These are phyloP conservation scores for Sporothrix sp. DNA, from an alignment of 2,329 filamentous ascomycete species.

Conservation along the genomic window DNA sequence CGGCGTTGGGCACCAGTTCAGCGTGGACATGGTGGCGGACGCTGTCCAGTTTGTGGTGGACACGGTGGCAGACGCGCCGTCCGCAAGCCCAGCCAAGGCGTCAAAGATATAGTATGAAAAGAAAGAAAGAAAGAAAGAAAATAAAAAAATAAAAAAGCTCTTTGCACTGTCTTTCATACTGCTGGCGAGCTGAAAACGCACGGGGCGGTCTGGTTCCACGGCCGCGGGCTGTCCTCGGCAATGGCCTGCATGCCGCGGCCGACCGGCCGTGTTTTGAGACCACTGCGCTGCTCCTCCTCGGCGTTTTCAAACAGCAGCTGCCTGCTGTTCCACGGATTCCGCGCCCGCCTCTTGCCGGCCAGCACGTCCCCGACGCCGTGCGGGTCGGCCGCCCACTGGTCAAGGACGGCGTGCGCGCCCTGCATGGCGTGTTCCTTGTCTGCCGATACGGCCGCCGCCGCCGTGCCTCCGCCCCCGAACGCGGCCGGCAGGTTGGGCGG, in stretches of 20 bases:
- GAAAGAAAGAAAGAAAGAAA: background rate
- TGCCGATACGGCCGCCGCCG: background rate
- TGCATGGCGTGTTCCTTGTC: constrained; percentile 32
- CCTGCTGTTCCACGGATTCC: constrained; percentile 39
- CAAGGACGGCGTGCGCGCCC: constrained; percentile 34
- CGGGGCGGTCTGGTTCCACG: constrained; percentile 35
- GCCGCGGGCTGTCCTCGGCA: constrained; percentile 28
- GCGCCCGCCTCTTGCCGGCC: constrained; percentile 36
- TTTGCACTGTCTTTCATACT: background rate
- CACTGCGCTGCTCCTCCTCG: constrained; percentile 27
- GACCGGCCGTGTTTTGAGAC: constrained; percentile 27
- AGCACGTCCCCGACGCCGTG: constrained; percentile 39
- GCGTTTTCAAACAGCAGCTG: constrained; percentile 36
- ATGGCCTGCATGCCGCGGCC: constrained; percentile 30
- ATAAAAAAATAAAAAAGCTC: background rate
- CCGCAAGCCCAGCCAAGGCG: constrained; percentile 10
- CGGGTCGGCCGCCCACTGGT: constrained; percentile 43
- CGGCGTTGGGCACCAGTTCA: constrained; percentile 61
- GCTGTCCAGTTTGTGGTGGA: constrained; percentile 53
- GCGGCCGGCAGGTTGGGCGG: constrained; percentile 35
- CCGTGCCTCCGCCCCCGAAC: constrained; percentile 23
- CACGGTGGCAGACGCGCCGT: constrained; percentile 27
- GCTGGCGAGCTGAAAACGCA: too few relatives aligned
- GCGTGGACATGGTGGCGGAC: constrained; percentile 54
- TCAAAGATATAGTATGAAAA: constrained; percentile 22